phyloP scores from a whole-genome alignment of 257 asterid genomes.

The Mitragyna speciosa region DNA sequence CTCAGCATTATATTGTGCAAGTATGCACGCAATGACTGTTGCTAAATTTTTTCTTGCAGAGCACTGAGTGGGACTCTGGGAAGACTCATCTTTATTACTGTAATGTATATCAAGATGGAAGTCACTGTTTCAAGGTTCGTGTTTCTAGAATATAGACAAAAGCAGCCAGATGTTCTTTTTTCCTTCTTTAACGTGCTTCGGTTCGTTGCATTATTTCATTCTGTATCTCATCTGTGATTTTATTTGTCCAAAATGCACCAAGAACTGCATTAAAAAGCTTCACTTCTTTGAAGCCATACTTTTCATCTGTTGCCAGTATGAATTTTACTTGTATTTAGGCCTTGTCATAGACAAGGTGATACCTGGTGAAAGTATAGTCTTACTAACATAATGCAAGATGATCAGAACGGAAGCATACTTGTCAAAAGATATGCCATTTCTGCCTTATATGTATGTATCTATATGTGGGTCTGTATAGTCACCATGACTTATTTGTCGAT shows the following conservation, averaged over 20 bases:
- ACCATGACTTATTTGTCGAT: too few relatives aligned
- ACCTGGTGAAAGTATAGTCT: neutral
- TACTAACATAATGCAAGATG: neutral
- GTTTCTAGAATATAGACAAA: too few relatives aligned
- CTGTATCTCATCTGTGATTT: neutral
- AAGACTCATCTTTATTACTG: conserved; percentile 60
- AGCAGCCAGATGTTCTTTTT: neutral
- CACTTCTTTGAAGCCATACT: neutral
- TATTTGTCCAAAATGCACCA: neutral
- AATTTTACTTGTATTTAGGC: neutral
- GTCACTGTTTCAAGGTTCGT: conserved; percentile 65
- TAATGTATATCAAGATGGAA: conserved; percentile 44
- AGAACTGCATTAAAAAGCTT: neutral
- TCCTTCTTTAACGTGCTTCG: neutral
- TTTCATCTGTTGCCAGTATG: neutral
- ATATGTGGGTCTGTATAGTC: too few relatives aligned
- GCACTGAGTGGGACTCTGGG: conserved; percentile 61
- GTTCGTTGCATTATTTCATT: neutral
- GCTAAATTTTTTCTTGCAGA: conserved; percentile 44
- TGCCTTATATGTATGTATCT: too few relatives aligned
- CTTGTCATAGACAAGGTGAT: neutral
- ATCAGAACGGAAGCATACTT: neutral
- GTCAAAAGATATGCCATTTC: neutral
- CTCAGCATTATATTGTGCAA: neutral
- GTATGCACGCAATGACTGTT: neutral